Base-by-base conservation (phyloP, 2,329 filamentous ascomycete genomes). In the Alternaria novae-zelandiae region DNA sequence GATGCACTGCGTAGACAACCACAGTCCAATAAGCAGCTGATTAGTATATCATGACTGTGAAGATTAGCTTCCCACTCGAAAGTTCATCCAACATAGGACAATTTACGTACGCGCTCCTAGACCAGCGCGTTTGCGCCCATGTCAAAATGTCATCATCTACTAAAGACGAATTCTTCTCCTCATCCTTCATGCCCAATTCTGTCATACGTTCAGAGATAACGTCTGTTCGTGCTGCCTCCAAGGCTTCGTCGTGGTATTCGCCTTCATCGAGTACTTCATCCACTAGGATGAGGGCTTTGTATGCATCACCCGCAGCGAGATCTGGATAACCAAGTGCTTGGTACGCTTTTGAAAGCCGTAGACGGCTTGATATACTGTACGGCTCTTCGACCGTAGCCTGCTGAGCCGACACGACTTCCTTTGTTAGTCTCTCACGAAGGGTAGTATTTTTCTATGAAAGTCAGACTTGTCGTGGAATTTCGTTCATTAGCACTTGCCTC, bases 241-340 rank as follows among this genome's bases (percentile, higher is more conserved):
- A 69, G 9, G 90, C 89, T 70, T 87, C 82, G 15, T 93, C 89
- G 75, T 96, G 90, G 73, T 94, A 96, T 79, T 97, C 94, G 43
- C 88, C 87, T 65, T 95, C 91, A 59, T 96, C 90, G 67, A 86
- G 81, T 36, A 93, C 86, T 69, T 96, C 93, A 75, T 98, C 95
- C 15, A 91, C 87, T 50, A 99, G 83, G 5, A 97, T 87, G n/a
- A 98, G 85, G 1, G 94, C 94, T 59, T 91, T 90, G 78, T 98
- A 98, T 6, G 93, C 93, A 83, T 97, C 94, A 32, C 93, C 93
- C 11, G 91, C 90, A 6, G 94, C 94, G 43, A 99, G 87, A 78
- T 99, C 96, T 0, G 93, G 93, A 79, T 97, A 98, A 41, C 89
- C 92, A 50, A 97, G 85, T 49, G 88, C 83, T 15, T 89, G 86